phyloP scores from a whole-genome alignment of 257 asterid species.

The Gentiana straminea region DNA sequence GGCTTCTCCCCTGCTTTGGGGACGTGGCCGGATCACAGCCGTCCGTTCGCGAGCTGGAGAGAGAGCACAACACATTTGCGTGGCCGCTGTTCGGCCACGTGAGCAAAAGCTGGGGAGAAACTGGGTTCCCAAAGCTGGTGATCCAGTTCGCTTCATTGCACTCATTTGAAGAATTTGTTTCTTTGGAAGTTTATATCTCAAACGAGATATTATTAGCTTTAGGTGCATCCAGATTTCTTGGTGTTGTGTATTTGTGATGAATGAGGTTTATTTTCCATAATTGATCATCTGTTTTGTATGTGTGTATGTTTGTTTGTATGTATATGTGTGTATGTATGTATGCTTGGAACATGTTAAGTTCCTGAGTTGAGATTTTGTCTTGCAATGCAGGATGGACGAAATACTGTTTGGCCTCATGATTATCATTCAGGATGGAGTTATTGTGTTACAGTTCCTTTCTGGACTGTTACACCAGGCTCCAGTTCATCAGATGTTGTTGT shows the following conservation, averaged over 20 bases:
- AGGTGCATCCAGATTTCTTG: neutral
- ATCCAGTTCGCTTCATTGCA: too few relatives aligned
- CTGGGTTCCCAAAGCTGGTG: too few relatives aligned
- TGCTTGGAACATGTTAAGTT: neutral
- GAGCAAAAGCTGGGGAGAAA: too few relatives aligned
- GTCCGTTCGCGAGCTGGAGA: too few relatives aligned
- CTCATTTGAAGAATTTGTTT: neutral
- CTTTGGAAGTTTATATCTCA: neutral
- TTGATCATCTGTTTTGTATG: too few relatives aligned
- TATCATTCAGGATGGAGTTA: constrained; percentile 68
- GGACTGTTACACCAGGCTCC: constrained; percentile 42
- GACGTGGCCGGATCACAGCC: too few relatives aligned
- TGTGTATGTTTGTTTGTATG: neutral
- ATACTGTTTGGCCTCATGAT: constrained; percentile 59
- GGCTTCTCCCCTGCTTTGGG: too few relatives aligned
- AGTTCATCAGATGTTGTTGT: constrained; percentile 45
- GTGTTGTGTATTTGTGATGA: neutral
- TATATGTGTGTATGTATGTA: neutral
- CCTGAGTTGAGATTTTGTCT: constrained; percentile 1
- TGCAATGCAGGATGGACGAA: constrained; percentile 45
- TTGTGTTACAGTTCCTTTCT: constrained; percentile 61
- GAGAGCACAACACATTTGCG: too few relatives aligned
- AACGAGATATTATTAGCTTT: neutral
- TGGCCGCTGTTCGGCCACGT: too few relatives aligned
- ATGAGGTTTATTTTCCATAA: neutral